Conservation (phyloP, 2,329 filamentous ascomycete genomes). For the Pezicula neosporulosa region DNA sequence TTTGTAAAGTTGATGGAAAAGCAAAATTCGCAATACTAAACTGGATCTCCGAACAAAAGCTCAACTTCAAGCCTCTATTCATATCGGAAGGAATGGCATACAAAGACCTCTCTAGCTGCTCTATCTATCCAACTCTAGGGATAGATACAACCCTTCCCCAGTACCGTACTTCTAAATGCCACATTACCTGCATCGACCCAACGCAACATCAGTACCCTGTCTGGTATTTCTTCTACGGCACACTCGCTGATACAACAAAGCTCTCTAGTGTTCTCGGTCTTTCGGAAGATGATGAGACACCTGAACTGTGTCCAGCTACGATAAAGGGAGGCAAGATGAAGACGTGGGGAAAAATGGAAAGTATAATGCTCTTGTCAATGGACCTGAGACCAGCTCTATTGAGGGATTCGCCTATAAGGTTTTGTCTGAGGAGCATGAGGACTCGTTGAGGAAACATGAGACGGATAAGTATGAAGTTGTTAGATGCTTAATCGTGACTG, state of each 20-base stretch:
- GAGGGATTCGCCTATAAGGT: conserved; percentile 30
- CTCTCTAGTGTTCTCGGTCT: conserved; percentile 29
- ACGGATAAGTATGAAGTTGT: conserved; percentile 35
- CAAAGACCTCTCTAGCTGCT: conserved; percentile 20
- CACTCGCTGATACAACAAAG: conserved; percentile 26
- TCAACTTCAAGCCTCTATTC: conserved; percentile 20
- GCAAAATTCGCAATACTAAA: conserved; percentile 8
- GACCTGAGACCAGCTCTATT: conserved; percentile 12
- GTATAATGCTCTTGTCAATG: conserved; percentile 36
- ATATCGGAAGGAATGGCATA: conserved; percentile 19
- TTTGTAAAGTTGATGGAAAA: conserved; percentile 19
- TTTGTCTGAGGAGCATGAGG: conserved; percentile 26
- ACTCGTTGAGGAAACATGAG: conserved; percentile 31
- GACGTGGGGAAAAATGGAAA: conserved; percentile 31
- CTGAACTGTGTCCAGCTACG: conserved; percentile 23
- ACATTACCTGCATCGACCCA: conserved; percentile 2
- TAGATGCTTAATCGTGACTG: conserved; percentile 27
- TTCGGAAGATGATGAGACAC: conserved; percentile 12
- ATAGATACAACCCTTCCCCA: conserved; percentile 24
- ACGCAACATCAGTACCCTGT: conserved; percentile 18
- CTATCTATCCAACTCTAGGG: conserved; percentile 18
- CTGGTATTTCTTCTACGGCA: conserved; percentile 40
- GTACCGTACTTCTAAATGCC: conserved; percentile 7
- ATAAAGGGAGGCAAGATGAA: conserved; percentile 28
- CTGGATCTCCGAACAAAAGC: conserved; percentile 16